Percentiles rank a stretch among this genome's conserved stretches.
These are phyloP conservation scores for Talaromyces proteolyticus DNA, from an alignment of 495 filamentous ascomycete genomes.

Conservation along the genomic window DNA sequence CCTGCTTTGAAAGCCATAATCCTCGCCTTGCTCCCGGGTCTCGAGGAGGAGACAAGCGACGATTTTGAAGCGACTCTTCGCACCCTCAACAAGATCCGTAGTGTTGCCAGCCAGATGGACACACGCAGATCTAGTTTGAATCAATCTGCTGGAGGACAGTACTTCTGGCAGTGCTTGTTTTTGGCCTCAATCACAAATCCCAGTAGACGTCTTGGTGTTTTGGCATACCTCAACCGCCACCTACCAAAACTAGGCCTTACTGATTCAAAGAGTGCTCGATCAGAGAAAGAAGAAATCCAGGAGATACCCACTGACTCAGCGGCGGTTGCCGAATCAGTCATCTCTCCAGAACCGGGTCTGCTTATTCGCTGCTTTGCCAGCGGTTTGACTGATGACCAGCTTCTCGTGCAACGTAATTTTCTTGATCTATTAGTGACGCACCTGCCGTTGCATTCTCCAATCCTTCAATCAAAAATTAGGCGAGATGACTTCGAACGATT, in stretches of 20 bases:
- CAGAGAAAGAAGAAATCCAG: conserved; percentile 15
- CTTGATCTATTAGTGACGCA: conserved; percentile 88
- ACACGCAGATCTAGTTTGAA: conserved; percentile 36
- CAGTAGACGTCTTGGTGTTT: conserved; percentile 73
- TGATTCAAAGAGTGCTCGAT: conserved; percentile 25
- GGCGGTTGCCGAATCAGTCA: conserved; percentile 63
- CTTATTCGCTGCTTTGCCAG: conserved; percentile 86
- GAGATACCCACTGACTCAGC: conserved; percentile 22
- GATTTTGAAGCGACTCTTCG: conserved; percentile 87
- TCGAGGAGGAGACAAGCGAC: conserved; percentile 94
- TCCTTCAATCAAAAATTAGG: conserved; percentile 69
- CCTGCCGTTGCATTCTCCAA: conserved; percentile 78
- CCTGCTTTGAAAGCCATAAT: conserved; percentile 87
- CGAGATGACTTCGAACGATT: conserved; percentile 72
- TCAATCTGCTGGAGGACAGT: conserved; percentile 64
- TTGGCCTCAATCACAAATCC: conserved; percentile 85
- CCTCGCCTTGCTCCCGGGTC: conserved; percentile 76
- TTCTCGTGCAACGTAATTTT: conserved; percentile 89
- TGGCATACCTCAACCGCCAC: conserved; percentile 76
- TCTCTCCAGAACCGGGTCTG: conserved; percentile 86
- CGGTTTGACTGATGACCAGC: conserved; percentile 81
- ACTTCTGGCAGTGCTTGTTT: conserved; percentile 98
- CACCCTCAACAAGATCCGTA: conserved; percentile 71
- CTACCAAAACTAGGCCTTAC: conserved; percentile 64
- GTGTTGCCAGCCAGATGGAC: conserved; percentile 50